Conservation (phyloP, 2,329 filamentous ascomycete genomes). For the Lachnellula occidentalis region DNA sequence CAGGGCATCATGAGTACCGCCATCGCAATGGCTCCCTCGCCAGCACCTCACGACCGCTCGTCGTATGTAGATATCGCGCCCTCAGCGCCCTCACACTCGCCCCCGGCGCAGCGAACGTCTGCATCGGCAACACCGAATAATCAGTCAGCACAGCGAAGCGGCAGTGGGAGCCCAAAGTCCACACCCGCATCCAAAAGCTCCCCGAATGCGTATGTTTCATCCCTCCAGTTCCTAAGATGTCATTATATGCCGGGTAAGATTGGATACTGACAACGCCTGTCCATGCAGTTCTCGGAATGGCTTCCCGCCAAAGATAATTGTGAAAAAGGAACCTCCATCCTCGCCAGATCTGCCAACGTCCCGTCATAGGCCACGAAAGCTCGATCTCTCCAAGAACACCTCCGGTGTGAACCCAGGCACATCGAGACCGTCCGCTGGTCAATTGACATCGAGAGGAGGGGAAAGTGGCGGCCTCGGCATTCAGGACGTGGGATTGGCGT, state of each 20-base stretch:
- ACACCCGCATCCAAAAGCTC: conserved; percentile 46
- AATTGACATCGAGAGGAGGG: conserved; percentile 60
- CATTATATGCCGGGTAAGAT: conserved; percentile 9
- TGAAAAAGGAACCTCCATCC: conserved; percentile 93
- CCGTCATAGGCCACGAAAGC: conserved; percentile 68
- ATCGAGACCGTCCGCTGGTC: conserved; percentile 61
- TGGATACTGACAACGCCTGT: conserved; percentile 16
- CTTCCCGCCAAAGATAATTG: conserved; percentile 70
- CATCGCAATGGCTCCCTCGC: conserved; percentile 64
- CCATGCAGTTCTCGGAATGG: conserved; percentile 47
- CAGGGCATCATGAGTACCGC: conserved; percentile 56
- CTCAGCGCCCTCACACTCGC: conserved; percentile 25
- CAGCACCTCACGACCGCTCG: conserved; percentile 60
- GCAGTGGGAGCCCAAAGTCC: conserved; percentile 50
- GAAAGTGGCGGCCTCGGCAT: conserved; percentile 70
- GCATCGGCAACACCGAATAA: conserved; percentile 37
- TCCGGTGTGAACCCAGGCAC: conserved; percentile 47
- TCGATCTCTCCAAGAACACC: conserved; percentile 68
- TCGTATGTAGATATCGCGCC: conserved; percentile 47
- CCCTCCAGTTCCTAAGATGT: conserved; percentile 1
- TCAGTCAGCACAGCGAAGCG: conserved; percentile 42
- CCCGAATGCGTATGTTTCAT: conserved; percentile 52
- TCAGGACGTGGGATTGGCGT: conserved; percentile 89
- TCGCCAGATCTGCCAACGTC: conserved; percentile 74
- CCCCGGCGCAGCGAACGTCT: conserved; percentile 26